Base-by-base conservation (phyloP, 257 asterid genomes). In the Eucommia ulmoides region DNA sequence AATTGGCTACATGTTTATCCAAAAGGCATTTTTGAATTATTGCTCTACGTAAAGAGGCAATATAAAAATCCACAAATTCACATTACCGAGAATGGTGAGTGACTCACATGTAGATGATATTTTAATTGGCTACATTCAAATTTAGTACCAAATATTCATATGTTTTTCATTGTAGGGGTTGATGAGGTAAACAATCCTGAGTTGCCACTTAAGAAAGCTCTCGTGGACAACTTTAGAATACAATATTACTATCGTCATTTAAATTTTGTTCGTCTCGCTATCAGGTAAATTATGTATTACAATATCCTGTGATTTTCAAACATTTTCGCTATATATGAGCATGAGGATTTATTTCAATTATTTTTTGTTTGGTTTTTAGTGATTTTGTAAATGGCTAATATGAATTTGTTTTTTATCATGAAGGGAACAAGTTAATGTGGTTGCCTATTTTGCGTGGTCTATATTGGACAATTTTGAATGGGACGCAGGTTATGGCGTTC, bases 361-460 rank as follows among this genome's bases (percentile, higher is more conserved):
- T 8, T 22, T 15, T 11, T 1, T 8, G 1, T 51, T 18, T 24
- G 2, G 19, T 20, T 14, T 46, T 22, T 14, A 14, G 16, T 57
- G 49, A n/a, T n/a, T n/a, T n/a, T n/a, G n/a, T n/a, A n/a, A n/a
- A n/a, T n/a, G n/a, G n/a, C n/a, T n/a, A n/a, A n/a, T n/a, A n/a
- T n/a, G n/a, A n/a, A n/a, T n/a, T n/a, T n/a, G n/a, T n/a, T n/a
- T n/a, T n/a, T n/a, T n/a, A n/a, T n/a, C n/a, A n/a, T n/a, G 51
- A 64, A 75, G 83, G 72, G 51, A 65, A 26, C 70, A 68, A 45
- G 79, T 55, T 35, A 64, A 71, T 19, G 73, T 76, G 49, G 66
- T 65, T 67, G 83, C 79, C 20, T 72, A 25, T 33, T 69, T 76
- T 20, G 49, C 55, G 0, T 76, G 80, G 83, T 66, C 78, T 15